Evolutionary conservation across 257 asterid species (phyloP), one percentile per base, ranked within the genome.

Genomic region (Ballota nigra): DNA sequence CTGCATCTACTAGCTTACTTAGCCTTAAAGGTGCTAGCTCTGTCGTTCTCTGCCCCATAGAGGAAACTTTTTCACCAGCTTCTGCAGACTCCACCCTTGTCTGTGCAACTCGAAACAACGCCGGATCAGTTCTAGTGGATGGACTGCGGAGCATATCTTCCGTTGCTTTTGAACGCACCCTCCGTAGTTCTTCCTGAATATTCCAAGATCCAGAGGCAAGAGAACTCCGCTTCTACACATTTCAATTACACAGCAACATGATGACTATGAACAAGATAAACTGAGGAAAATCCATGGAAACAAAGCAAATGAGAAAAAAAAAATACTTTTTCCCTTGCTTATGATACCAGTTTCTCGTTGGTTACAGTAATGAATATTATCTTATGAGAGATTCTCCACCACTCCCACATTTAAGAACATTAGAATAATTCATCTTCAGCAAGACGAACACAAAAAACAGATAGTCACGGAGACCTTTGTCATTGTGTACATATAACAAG

Each of bases 191-290:
- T 76, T 95, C 96, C 75, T 83, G 89, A 57, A 92, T 86, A 82
- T 92, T 86, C 95, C 96, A 95, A 23, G 96, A 80, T 56, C 95
- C 96, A 74, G 95, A 84, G 58, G 92, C 83, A 78, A 83, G 84
- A 77, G 84, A 83, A 77, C 64, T 83, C 73, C 79, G 84, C 78
- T 81, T 84, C 97, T 92, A 84, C 85, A 55, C 9, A 70, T 51
- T 63, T 71, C 73, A 75, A 77, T 49, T 36, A 49, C 29, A 66
- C 53, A 75, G 53, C 59, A 76, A 28, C 38, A 24, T 1, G 16
- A 11, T 28, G 63, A 62, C 8, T 9, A 56, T 58, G 61, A 75
- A 41, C 63, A 51, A 41, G 65, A 49, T 6, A 31, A 45, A 67
- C 18, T 38, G 61, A 47, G 24, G 18, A 26, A 23, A 58, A 33